Evolutionary conservation across 495 filamentous ascomycete species (phyloP), one percentile per base, ranked within the genome.

Genomic region (Aspergillus steynii): DNA sequence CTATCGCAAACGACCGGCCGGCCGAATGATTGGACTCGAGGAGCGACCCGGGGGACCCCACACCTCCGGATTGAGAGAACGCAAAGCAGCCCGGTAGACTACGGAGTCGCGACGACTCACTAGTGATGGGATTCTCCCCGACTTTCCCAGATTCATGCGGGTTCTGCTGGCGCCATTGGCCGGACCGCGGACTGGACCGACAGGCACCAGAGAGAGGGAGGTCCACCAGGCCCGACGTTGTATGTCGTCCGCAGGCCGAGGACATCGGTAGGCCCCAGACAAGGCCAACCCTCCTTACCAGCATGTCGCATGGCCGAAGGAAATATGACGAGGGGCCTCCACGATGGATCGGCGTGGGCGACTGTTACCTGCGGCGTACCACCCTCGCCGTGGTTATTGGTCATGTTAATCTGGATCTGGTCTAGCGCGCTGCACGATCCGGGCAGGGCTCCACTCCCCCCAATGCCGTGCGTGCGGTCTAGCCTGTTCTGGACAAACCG

Each of bases 401-500:
- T 20, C 20, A 20, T 20, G 20, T 20, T 20, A 20, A 20, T 20
- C 20, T 20, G 20, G 20, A 20, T 20, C 20, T 20, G 20, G 37
- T 8, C 12, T 10, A 42, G 37, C 31, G 31, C 31, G 31, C 31
- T 34, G 31, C 31, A 49, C 47, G 28, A 14, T 50, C 5, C 20
- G 5, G 12, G 49, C 3, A 27, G 3, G 42, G 2, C 52, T 55
- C 58, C 58, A 53, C 58, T 60, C 10, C 14, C 8, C 56, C 8
- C 29, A 37, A 64, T 61, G 62, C 62, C 58, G 62, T 61, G 31
- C 31, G 31, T 34, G 31, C 56, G 34, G 49, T 54, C 65, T 68
- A 68, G 51, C 62, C 50, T 56, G 46, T 62, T 70, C 46, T 64
- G 62, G 62, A 60, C 48, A 64, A 60, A 34, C 70, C 60, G 67